A percentile compares a stretch with the other conserved stretches of the same genome.
Evolutionary conservation across 73 alveolate genomes (phyloP).

Genomic region (Tetrahymena elliotti): DNA sequence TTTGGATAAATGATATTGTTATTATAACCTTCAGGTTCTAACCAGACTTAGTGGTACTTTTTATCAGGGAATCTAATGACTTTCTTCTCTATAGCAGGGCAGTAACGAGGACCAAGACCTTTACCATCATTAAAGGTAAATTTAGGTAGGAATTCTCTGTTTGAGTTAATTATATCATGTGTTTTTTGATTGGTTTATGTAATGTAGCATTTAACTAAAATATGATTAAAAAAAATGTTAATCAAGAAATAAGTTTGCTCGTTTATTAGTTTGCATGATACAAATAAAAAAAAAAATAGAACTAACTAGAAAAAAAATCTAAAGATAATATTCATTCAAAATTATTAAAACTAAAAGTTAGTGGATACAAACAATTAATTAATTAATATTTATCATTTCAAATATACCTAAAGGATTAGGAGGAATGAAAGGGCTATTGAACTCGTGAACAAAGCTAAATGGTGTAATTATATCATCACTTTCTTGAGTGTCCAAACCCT

Average conservation of each 20-base stretch:
- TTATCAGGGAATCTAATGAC: constrained; percentile 47
- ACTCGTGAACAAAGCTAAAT: constrained; percentile 29
- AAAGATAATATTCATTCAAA: not conserved
- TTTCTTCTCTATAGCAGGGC: constrained; percentile 55
- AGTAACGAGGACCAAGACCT: constrained; percentile 65
- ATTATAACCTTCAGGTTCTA: constrained; percentile 59
- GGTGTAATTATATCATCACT: constrained; percentile 25
- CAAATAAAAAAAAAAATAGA: not conserved
- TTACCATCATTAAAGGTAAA: constrained; percentile 39
- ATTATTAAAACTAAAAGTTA: not conserved
- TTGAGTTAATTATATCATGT: not conserved
- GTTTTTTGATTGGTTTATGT: constrained; percentile 45
- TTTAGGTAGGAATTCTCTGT: constrained; percentile 21
- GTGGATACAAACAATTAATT: not conserved
- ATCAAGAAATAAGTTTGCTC: not conserved
- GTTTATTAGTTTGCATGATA: too few species aligned
- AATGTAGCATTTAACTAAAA: constrained; percentile 27
- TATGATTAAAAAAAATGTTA: not conserved
- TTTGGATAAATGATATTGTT: constrained; percentile 54
- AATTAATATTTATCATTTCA: not conserved
- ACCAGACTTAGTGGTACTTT: constrained; percentile 54
- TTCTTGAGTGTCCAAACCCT: constrained; percentile 28
- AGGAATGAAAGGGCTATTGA: not conserved
- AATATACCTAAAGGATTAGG: not conserved
- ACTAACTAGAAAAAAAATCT: not conserved